A percentile compares a stretch with the other conserved stretches of the same genome.
Conservation (phyloP, 176 grass and related monocot species). For the Phoenix roebelenii region DNA sequence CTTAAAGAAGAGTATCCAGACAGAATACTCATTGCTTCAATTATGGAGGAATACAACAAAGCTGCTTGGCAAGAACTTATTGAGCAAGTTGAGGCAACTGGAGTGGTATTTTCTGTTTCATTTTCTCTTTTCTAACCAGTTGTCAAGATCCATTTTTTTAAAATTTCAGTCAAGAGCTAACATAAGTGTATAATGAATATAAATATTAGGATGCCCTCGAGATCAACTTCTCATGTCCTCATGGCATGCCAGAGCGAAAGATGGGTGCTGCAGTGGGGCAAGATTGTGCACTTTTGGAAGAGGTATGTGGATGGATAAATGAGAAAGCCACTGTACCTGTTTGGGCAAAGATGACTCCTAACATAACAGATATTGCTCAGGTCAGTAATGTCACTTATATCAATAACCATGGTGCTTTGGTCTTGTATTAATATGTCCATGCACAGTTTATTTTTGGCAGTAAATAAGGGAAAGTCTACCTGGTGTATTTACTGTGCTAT, state of each 20-base stretch:
- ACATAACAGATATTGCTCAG: slow-evolving; percentile 94
- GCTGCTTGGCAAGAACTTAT: slow-evolving; percentile 97
- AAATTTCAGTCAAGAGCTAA: too few relatives aligned
- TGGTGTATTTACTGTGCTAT: too few relatives aligned
- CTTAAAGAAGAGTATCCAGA: slow-evolving; percentile 87
- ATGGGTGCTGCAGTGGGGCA: slow-evolving; percentile 98
- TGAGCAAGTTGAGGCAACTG: slow-evolving; percentile 78
- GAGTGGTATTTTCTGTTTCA: slow-evolving; percentile 26
- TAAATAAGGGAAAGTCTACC: too few relatives aligned
- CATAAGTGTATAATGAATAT: not conserved
- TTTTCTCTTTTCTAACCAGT: too few relatives aligned
- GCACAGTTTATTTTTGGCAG: too few relatives aligned
- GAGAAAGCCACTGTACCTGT: slow-evolving; percentile 96
- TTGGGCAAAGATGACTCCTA: slow-evolving; percentile 99
- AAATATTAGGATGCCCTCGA: slow-evolving; percentile 72
- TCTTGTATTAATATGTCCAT: not conserved
- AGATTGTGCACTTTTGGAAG: slow-evolving; percentile 75
- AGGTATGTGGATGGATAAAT: slow-evolving; percentile 94
- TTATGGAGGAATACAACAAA: slow-evolving; percentile 99
- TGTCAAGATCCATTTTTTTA: too few relatives aligned
- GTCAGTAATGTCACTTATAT: slow-evolving; percentile 19
- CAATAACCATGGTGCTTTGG: not conserved
- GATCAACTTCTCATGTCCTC: slow-evolving; percentile 99
- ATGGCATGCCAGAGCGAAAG: slow-evolving; percentile 98
- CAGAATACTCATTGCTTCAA: slow-evolving; percentile 92